Evolutionary conservation across 2,329 filamentous ascomycete species (phyloP).

Genomic region (Pyricularia grisea): DNA sequence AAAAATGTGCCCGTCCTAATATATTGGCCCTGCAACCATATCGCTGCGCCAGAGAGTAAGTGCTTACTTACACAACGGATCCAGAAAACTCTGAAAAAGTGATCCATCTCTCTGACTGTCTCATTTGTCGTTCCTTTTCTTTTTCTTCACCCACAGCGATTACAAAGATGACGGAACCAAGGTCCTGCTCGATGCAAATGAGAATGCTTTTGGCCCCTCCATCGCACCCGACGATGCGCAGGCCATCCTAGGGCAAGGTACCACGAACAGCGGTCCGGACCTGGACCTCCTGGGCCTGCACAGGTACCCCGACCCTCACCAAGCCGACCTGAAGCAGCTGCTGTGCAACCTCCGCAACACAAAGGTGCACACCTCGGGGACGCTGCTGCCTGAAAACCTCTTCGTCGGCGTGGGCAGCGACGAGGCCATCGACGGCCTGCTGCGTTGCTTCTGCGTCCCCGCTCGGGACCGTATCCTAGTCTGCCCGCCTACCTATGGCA

Average conservation of each 20-base stretch:
- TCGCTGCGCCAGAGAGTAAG: conserved; percentile 73
- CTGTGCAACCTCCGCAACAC: conserved; percentile 85
- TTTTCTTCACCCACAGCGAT: conserved; percentile 49
- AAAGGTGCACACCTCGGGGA: conserved; percentile 65
- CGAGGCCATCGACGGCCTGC: conserved; percentile 89
- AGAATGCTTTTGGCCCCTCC: conserved; percentile 89
- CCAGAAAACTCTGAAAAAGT: not conserved
- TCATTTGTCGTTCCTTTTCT: conserved; percentile 16
- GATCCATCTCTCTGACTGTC: not conserved
- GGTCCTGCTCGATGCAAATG: conserved; percentile 92
- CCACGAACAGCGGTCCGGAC: conserved; percentile 35
- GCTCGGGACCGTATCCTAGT: conserved; percentile 84
- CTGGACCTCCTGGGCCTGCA: conserved; percentile 77
- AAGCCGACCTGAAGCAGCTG: conserved; percentile 72
- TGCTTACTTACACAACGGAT: conserved; percentile 8
- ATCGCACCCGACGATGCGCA: conserved; percentile 41
- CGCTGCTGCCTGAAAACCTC: conserved; percentile 69
- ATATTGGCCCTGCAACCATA: conserved; percentile 71
- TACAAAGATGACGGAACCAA: conserved; percentile 98
- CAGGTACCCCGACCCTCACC: conserved; percentile 95
- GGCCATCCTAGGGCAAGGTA: conserved; percentile 21
- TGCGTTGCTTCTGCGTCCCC: conserved; percentile 87
- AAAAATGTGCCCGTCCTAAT: conserved; percentile 67
- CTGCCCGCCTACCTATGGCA: conserved; percentile 95
- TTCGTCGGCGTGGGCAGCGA: conserved; percentile 96